These are phyloP conservation scores for Leishmania lainsoni DNA, from an alignment of 208 protist genomes.

Conservation along the genomic window DNA sequence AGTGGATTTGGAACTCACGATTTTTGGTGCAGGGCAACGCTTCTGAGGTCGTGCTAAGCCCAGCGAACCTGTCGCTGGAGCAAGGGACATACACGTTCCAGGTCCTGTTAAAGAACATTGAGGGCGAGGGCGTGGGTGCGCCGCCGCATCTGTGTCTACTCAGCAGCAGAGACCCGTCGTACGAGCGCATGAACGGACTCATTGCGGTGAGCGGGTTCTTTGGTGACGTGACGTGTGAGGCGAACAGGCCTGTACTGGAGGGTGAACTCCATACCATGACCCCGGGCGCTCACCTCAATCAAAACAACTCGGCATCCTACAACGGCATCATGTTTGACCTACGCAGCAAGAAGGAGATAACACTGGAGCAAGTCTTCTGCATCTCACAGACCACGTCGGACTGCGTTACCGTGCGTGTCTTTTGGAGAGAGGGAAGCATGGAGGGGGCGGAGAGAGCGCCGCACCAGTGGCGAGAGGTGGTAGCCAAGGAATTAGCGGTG, in stretches of 20 bases:
- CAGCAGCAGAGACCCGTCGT: slow-evolving; percentile 31
- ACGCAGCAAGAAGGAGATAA: slow-evolving; percentile 76
- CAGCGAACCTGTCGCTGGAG: slow-evolving; percentile 28
- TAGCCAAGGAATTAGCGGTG: slow-evolving; percentile 62
- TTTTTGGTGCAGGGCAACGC: slow-evolving; percentile 42
- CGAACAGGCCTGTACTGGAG: slow-evolving; percentile 41
- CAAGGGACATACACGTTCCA: slow-evolving; percentile 44
- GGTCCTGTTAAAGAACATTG: slow-evolving; percentile 37
- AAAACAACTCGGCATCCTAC: slow-evolving; percentile 84
- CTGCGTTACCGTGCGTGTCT: slow-evolving; percentile 78
- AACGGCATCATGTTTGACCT: slow-evolving; percentile 94
- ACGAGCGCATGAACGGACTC: slow-evolving; percentile 47
- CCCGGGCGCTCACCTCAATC: slow-evolving; percentile 71
- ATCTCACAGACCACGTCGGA: slow-evolving; percentile 81
- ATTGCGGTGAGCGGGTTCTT: slow-evolving; percentile 53
- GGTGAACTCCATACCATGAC: slow-evolving; percentile 70
- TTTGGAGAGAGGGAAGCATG: slow-evolving; percentile 91
- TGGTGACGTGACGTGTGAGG: slow-evolving; percentile 52
- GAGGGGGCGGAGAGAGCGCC: slow-evolving; percentile 66
- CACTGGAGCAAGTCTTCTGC: slow-evolving; percentile 89
- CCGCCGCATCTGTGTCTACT: slow-evolving; percentile 27
- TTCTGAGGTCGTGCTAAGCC: slow-evolving; percentile 36
- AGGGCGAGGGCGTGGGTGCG: slow-evolving; percentile 31
- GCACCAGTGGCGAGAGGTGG: slow-evolving; percentile 73
- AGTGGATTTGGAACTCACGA: slow-evolving; percentile 60